These are phyloP conservation scores for Chiua virens DNA, from an alignment of 768 basidiomycete genomes.

Conservation along the genomic window DNA sequence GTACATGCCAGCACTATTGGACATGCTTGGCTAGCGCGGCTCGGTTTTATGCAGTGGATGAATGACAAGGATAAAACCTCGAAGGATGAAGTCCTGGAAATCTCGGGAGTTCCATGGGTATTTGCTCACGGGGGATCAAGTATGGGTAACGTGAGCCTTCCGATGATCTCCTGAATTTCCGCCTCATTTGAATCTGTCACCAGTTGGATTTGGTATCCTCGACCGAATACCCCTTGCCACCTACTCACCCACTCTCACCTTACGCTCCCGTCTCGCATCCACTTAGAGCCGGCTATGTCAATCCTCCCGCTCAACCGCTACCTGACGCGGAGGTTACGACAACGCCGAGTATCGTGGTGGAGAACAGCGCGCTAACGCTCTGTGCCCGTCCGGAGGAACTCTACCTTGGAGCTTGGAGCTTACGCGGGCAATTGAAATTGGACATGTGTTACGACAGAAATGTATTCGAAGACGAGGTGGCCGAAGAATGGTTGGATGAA, in stretches of 20 bases:
- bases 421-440: constrained; percentile 32
- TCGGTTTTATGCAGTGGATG: too few relatives aligned
- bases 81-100: background rate
- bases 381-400: constrained; percentile 45
- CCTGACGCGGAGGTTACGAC: too few relatives aligned
- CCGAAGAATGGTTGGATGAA: constrained; percentile 50
- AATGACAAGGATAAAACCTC: too few relatives aligned
- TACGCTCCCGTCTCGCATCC: constrained; percentile 17
- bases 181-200: background rate
- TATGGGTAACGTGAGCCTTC: constrained; percentile 29
- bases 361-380: constrained; percentile 20
- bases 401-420: constrained; percentile 42
- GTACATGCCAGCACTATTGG: background rate
- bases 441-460: constrained; percentile 43
- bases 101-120: constrained; percentile 2
- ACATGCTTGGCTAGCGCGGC: too few relatives aligned
- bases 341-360: constrained; percentile 13
- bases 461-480: constrained; percentile 40
- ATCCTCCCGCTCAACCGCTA: background rate
- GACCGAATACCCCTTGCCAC: constrained; percentile 28
- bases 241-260: constrained; percentile 13
- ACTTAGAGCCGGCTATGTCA: constrained; percentile 4
- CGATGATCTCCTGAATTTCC: too few relatives aligned
- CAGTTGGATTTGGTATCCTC: constrained; percentile 35
- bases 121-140: constrained; percentile 20